These are phyloP conservation scores for Lactifluus piperatus DNA, from an alignment of 768 basidiomycete species.

Conservation along the genomic window DNA sequence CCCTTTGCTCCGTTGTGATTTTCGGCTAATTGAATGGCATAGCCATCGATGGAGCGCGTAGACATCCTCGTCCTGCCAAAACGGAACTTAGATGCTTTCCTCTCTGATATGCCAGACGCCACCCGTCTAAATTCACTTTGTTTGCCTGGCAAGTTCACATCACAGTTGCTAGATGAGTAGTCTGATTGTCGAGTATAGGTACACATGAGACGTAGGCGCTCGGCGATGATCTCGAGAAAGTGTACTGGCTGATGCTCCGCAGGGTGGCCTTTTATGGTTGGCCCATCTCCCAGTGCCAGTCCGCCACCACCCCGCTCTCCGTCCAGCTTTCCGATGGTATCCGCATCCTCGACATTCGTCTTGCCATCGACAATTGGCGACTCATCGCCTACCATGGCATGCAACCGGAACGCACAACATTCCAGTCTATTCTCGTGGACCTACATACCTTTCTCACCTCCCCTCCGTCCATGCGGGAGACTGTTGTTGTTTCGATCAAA, in stretches of 20 bases:
- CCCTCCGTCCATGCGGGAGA: constrained; percentile 51
- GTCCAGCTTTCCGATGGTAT: constrained; percentile 71
- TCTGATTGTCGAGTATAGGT: constrained; percentile 28
- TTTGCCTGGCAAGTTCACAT: constrained; percentile 54
- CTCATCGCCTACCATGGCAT: constrained; percentile 77
- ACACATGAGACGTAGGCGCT: constrained; percentile 59
- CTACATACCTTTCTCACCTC: constrained; percentile 58
- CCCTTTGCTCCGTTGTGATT: background rate
- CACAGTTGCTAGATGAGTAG: constrained; percentile 2
- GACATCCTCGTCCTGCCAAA: constrained; percentile 50
- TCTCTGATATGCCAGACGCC: constrained; percentile 55
- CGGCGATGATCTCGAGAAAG: background rate
- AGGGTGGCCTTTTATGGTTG: constrained; percentile 82
- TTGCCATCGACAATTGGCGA: constrained; percentile 51
- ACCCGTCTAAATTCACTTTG: constrained; percentile 63
- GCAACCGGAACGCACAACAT: constrained; percentile 60
- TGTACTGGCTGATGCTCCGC: constrained; percentile 9
- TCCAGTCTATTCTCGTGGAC: constrained; percentile 52
- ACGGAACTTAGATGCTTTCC: constrained; percentile 49
- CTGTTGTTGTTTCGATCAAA: constrained; percentile 81
- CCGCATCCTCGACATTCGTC: constrained; percentile 73
- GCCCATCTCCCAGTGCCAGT: constrained; percentile 85
- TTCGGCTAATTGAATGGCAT: background rate
- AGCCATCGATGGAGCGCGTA: constrained; percentile 40
- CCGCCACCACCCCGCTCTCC: constrained; percentile 46